Evolutionary conservation across 2,329 filamentous ascomycete species (phyloP).

Genomic region (Fusarium anguioides): DNA sequence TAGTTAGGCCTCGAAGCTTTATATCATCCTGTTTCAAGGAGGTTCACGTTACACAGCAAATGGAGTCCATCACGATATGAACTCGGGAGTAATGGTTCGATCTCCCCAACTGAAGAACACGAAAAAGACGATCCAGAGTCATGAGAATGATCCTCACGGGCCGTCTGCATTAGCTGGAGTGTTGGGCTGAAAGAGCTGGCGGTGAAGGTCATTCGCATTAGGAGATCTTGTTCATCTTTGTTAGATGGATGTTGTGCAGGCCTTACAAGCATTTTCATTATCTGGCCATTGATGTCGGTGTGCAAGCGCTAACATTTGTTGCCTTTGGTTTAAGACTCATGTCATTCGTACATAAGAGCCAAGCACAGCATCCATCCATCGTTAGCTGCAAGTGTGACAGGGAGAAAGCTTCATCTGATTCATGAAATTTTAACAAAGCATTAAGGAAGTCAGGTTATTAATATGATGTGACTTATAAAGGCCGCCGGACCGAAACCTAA

Average conservation of each 20-base stretch:
- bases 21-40: not conserved
- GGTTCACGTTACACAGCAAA: not conserved
- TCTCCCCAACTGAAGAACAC: not conserved
- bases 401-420: not conserved
- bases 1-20: not conserved
- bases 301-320: conserved; percentile 24
- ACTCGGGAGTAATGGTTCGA: conserved; percentile 24
- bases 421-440: not conserved
- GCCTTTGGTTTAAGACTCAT: conserved; percentile 18
- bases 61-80: conserved; percentile 15
- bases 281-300: conserved; percentile 33
- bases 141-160: conserved; percentile 23
- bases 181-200: conserved; percentile 30
- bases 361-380: conserved; percentile 2
- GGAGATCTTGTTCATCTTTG: conserved; percentile 20
- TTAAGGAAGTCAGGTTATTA: not conserved
- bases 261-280: conserved; percentile 20
- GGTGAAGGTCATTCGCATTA: conserved; percentile 22
- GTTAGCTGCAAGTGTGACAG: conserved; percentile 6
- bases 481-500: not conserved
- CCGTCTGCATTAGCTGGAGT: conserved; percentile 33
- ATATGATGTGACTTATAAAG: not conserved
- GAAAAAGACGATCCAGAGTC: conserved; percentile 11
- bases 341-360: conserved; percentile 10
- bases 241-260: conserved; percentile 19